Evolutionary conservation across 768 basidiomycete species (phyloP), one percentile per base, ranked within the genome.

Genomic region (Trametes villosa): DNA sequence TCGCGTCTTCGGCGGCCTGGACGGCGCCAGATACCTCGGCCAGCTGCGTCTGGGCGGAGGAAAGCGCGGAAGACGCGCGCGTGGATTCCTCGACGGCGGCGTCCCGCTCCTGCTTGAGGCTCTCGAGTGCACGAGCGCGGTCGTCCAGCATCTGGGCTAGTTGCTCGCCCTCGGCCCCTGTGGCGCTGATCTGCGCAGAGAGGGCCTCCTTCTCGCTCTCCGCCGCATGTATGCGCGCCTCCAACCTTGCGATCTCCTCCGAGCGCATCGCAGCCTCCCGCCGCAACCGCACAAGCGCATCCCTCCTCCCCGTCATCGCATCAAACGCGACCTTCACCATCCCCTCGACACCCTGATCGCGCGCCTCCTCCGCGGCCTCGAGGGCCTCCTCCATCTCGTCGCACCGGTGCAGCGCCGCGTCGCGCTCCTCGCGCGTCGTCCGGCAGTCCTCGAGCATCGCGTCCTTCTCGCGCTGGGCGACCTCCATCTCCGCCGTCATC

Each of bases 361-460:
- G 65, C 22, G 61, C 64, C 44, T 65, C 55, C 29, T 73, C 74
- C 22, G 67, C 24, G n/a, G 64, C 71, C 69, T 87, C 91, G 51
- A 83, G 62, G 61, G 85, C 83, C 41, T 85, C 81, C 65, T 92
- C 91, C 59, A 87, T 70, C n/a, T 71, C 73, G 57, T 92, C 92
- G 27, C 82, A 71, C 59, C 75, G 77, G 54, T 70, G 67, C 42
- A 86, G 70, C 5, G 90, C 88, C 26, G 80, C 79, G 70, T 94
- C 88, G 34, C 92, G 79, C 22, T 87, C 83, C 55, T 87, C 87
- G 53, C 92, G 79, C 2, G 89, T 90, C 55, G 87, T 85, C 4
- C 87, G 86, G 67, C 92, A 93, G 68, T 94, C 92, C 63, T 92
- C 91, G 0, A 93, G 83, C 88, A 94, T 91, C 2, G 89, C 86